Evolutionary conservation across 805 yeast genomes (phyloP).

Genomic region (Starmerella vitae): DNA sequence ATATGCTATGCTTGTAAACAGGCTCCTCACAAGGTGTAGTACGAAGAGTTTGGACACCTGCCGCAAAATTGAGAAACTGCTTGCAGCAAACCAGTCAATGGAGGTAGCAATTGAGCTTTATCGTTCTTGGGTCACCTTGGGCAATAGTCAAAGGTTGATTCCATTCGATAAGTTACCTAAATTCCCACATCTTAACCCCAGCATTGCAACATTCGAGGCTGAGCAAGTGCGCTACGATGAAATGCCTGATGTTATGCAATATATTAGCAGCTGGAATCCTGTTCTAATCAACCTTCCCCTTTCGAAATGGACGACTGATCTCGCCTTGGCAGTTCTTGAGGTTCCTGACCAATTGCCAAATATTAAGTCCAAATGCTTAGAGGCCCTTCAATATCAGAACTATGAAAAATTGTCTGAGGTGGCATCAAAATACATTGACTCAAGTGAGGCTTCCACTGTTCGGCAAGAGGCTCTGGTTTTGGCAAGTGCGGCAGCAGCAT

Average conservation of each 20-base stretch:
- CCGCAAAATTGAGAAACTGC: no score
- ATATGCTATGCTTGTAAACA: slow-evolving; percentile 10
- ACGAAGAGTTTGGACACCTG: no score
- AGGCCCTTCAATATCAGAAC: not conserved
- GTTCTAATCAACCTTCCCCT: slow-evolving; percentile 8
- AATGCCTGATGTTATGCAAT: not conserved
- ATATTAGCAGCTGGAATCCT: slow-evolving; percentile 7
- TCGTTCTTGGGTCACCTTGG: slow-evolving; percentile 1
- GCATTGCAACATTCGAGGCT: slow-evolving; percentile 15
- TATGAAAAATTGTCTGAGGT: not conserved
- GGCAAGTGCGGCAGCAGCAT: slow-evolving; percentile 1
- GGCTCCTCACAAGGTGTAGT: not conserved
- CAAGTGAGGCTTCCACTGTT: slow-evolving; percentile 6
- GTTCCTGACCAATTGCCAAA: slow-evolving; percentile 3
- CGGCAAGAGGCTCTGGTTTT: slow-evolving; percentile 16
- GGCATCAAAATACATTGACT: not conserved
- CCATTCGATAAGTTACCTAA: slow-evolving; percentile 4
- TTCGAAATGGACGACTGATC: slow-evolving; percentile 5
- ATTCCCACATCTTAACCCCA: slow-evolving; percentile 10
- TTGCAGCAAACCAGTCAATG: slow-evolving; percentile 11
- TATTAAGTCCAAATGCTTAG: slow-evolving; percentile 3
- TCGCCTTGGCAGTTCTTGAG: slow-evolving; percentile 1
- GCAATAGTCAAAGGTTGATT: slow-evolving; percentile 5
- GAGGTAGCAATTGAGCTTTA: slow-evolving; percentile 15
- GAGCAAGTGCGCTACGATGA: slow-evolving; percentile 3